Percentiles rank a stretch among this genome's conserved stretches.
Conservation (phyloP, 257 asterid species). For the Solanum ahanhuiri region DNA sequence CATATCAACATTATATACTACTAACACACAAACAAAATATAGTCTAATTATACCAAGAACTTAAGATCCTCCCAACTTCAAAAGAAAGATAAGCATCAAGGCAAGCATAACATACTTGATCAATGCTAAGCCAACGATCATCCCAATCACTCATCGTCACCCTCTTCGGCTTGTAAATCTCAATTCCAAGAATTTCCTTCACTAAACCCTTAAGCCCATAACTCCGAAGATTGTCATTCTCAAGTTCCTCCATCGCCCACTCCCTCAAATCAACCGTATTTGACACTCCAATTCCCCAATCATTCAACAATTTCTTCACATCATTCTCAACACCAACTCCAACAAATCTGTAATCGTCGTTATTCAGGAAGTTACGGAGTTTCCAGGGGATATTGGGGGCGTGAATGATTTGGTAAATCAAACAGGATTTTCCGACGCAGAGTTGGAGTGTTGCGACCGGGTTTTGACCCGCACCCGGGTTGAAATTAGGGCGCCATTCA, state of each 20-base stretch:
- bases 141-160: not conserved
- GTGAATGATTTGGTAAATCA: constrained; percentile 33
- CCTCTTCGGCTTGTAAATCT: not conserved
- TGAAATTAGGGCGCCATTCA: constrained; percentile 46
- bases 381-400: constrained; percentile 13
- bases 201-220: not conserved
- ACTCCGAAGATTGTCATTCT: not conserved
- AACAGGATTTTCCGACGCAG: constrained; percentile 35
- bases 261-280: not conserved
- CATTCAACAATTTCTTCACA: constrained; percentile 30
- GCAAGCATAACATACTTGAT: not conserved
- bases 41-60: not conserved
- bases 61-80: not conserved
- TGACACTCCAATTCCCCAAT: constrained; percentile 2
- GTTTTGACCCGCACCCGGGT: constrained; percentile 1
- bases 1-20: not conserved
- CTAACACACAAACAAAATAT: not conserved
- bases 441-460: constrained; percentile 46
- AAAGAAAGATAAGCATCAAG: not conserved
- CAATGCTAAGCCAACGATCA: not conserved
- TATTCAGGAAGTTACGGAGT: constrained; percentile 23
- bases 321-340: constrained; percentile 40
- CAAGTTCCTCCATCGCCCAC: not conserved
- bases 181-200: not conserved
- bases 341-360: constrained; percentile 25